Evolutionary conservation across 768 basidiomycete species (phyloP).

Genomic region (Tricholoma furcatifolium): DNA sequence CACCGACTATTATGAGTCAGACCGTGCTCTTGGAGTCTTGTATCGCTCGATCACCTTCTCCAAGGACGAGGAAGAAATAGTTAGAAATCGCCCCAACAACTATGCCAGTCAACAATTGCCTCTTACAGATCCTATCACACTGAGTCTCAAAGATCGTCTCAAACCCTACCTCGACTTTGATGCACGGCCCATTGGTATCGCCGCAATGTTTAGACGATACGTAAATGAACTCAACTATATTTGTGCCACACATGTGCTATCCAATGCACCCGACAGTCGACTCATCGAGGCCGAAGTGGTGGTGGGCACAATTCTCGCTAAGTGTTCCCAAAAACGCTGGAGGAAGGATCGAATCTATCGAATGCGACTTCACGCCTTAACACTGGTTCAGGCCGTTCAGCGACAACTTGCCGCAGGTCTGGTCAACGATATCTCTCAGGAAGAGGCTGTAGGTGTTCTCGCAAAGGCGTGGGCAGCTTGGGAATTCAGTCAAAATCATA

Average conservation of each 20-base stretch:
- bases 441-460: slow-evolving; percentile 39
- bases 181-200: slow-evolving; percentile 26
- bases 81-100: slow-evolving; percentile 21
- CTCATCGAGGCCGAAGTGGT: slow-evolving; percentile 76
- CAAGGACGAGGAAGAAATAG: slow-evolving; percentile 22
- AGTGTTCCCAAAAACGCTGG: slow-evolving; percentile 62
- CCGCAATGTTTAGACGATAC: slow-evolving; percentile 50
- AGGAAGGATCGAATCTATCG: slow-evolving; percentile 56
- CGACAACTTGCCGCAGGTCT: slow-evolving; percentile 31
- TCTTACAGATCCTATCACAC: slow-evolving; percentile 38
- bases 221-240: slow-evolving; percentile 69
- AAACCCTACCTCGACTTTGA: slow-evolving; percentile 26
- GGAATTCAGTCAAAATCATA: slow-evolving; percentile 48
- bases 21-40: slow-evolving; percentile 67
- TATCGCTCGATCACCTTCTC: slow-evolving; percentile 58
- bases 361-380: slow-evolving; percentile 57
- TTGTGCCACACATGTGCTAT: slow-evolving; percentile 63
- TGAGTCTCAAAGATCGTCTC: slow-evolving; percentile 29
- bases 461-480: slow-evolving; percentile 65
- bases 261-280: slow-evolving; percentile 50
- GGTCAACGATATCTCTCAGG: slow-evolving; percentile 23
- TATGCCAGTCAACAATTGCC: slow-evolving; percentile 12
- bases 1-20: slow-evolving; percentile 71
- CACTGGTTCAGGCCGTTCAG: slow-evolving; percentile 52
- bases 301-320: slow-evolving; percentile 70